Evolutionary conservation across 83 land plant genomes (phyloP).

Genomic region (Picea mariana): DNA sequence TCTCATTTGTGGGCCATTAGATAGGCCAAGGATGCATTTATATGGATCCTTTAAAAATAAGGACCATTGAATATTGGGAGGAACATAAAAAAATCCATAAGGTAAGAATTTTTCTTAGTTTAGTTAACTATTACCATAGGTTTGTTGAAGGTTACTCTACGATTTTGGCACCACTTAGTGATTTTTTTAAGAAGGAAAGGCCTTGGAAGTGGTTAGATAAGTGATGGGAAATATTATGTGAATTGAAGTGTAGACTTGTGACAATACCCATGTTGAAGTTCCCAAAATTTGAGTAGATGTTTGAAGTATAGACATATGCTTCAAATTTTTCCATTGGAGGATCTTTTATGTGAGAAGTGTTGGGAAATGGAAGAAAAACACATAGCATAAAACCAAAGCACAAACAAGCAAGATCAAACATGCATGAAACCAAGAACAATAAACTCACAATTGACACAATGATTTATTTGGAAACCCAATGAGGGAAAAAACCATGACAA

Average conservation of each 20-base stretch:
- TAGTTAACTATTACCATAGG: neutral
- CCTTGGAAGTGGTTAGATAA: neutral
- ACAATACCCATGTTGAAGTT: neutral
- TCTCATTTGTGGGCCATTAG: neutral
- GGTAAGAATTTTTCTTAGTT: neutral
- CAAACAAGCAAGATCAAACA: no score
- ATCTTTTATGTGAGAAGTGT: no score
- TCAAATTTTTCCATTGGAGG: no score
- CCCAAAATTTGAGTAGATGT: neutral
- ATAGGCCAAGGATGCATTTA: neutral
- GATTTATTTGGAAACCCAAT: no score
- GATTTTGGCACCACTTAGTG: neutral
- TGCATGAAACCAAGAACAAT: no score
- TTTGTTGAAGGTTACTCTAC: neutral
- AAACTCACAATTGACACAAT: no score
- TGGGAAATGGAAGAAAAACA: no score
- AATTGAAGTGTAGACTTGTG: neutral
- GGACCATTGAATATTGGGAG: neutral
- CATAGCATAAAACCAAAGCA: no score
- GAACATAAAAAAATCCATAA: neutral
- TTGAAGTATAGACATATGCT: neutral
- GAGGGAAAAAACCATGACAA: no score
- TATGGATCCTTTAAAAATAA: neutral
- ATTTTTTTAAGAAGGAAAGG: neutral
- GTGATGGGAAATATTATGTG: neutral